Percentiles rank a stretch among this genome's conserved stretches.
phyloP scores from a whole-genome alignment of 306 rosid species.

The Abrus pulchellus region DNA sequence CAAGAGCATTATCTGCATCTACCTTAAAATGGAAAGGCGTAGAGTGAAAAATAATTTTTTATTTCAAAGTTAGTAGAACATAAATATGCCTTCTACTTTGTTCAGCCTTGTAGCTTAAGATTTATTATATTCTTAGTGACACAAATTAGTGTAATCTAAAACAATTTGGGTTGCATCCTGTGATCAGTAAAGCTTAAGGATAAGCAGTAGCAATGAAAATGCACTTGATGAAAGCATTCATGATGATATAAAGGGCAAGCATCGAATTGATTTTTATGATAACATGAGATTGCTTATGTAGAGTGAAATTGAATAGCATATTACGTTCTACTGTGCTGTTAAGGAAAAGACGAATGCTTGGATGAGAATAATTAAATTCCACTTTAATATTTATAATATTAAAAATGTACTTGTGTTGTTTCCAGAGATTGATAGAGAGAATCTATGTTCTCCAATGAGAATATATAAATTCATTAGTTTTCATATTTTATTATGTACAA shows the following conservation, averaged over 20 bases:
- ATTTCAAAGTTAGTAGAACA: no score
- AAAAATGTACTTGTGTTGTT: neutral
- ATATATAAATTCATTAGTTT: no score
- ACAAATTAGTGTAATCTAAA: constrained; percentile 7
- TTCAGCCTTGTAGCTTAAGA: constrained; percentile 49
- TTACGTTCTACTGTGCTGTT: neutral
- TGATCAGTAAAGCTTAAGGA: neutral
- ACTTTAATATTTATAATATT: neutral
- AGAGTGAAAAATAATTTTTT: constrained; percentile 11
- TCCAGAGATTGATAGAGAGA: neutral
- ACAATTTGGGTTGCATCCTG: constrained; percentile 12
- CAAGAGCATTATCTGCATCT: constrained; percentile 36
- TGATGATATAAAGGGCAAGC: neutral
- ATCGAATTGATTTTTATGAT: neutral
- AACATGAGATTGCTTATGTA: neutral
- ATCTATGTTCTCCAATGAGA: neutral
- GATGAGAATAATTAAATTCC: neutral
- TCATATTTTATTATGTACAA: no score
- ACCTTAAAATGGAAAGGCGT: constrained; percentile 40
- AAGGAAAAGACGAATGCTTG: neutral
- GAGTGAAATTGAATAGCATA: neutral
- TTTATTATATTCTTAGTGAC: constrained; percentile 51
- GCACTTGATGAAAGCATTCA: neutral
- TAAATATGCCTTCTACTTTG: constrained; percentile 40
- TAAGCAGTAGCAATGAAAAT: no score